Percentiles rank a stretch among this genome's conserved stretches.
Conservation (phyloP, 306 rosid genomes). For the Echinosophora koreensis region DNA sequence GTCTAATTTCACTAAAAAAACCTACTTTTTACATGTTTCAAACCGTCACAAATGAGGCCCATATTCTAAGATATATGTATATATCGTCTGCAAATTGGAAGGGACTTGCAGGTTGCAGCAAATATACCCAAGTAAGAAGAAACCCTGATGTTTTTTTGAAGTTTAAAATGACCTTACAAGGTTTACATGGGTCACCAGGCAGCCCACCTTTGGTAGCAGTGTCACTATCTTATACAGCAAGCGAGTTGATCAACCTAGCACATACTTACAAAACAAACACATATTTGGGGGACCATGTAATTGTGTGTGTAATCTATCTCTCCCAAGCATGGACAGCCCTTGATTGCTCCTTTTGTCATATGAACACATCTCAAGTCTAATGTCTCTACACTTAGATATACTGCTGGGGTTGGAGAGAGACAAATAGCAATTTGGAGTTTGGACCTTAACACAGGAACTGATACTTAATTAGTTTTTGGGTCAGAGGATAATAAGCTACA, state of each 20-base stretch:
- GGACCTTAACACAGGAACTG: not conserved
- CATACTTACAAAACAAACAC: constrained; percentile 38
- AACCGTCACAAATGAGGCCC: not conserved
- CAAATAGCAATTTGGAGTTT: not conserved
- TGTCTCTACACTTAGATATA: not conserved
- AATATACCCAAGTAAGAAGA: constrained; percentile 21
- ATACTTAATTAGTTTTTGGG: not conserved
- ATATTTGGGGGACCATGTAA: constrained; percentile 47
- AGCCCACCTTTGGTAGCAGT: not conserved
- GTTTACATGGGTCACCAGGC: constrained; percentile 14
- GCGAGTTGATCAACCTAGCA: constrained; percentile 44
- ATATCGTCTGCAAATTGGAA: not conserved
- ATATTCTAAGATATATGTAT: not conserved
- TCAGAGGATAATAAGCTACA: not conserved
- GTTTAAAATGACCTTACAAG: constrained; percentile 29
- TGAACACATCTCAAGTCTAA: constrained; percentile 27
- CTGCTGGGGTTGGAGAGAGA: not conserved
- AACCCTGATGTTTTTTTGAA: not conserved
- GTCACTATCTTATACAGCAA: constrained; percentile 46
- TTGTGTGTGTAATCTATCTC: constrained; percentile 43
- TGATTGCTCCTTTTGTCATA: constrained; percentile 4
- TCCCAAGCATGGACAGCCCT: constrained; percentile 26
- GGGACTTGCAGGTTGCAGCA: not conserved
- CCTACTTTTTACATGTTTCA: too few relatives aligned
- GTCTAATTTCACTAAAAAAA: too few relatives aligned